Conservation (phyloP, 768 basidiomycete genomes). For the Mycena amicta region DNA sequence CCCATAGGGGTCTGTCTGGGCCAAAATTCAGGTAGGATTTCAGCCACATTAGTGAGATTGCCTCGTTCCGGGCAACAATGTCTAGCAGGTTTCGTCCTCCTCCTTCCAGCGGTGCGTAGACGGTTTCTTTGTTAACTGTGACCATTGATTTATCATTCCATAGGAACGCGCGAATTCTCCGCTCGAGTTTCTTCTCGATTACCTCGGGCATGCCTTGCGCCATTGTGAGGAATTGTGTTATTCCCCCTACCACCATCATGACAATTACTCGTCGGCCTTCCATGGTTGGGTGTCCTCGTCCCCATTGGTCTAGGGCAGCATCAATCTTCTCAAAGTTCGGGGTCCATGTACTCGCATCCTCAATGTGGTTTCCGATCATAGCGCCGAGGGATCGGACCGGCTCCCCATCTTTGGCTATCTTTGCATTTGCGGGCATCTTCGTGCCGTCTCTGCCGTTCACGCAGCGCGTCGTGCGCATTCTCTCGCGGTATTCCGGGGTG, state of each 20-base stretch:
- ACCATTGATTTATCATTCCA: not conserved
- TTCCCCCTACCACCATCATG: slow-evolving; percentile 14
- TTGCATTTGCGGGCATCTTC: not conserved
- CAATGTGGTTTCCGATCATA: not conserved
- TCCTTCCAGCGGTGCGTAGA: not conserved
- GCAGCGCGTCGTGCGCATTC: not conserved
- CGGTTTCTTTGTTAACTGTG: not conserved
- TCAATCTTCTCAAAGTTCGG: not conserved
- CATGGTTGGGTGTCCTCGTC: slow-evolving; percentile 4
- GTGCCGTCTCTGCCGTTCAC: not conserved
- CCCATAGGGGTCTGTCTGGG: not conserved
- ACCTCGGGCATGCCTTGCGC: slow-evolving; percentile 26
- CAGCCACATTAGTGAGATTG: slow-evolving; percentile 17
- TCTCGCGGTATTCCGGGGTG: not conserved
- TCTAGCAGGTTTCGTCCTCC: slow-evolving; percentile 13
- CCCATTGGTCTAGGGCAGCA: not conserved
- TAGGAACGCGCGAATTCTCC: not conserved
- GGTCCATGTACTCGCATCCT: not conserved
- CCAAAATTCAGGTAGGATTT: slow-evolving; percentile 1
- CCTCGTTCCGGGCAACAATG: slow-evolving; percentile 24
- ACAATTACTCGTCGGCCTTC: slow-evolving; percentile 12
- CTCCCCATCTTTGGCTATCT: not conserved
- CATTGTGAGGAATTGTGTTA: not conserved
- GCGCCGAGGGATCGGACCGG: not conserved
- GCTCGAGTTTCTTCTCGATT: slow-evolving; percentile 1